Evolutionary conservation across 768 basidiomycete species (phyloP).

Genomic region (Trametes cinnabarina): DNA sequence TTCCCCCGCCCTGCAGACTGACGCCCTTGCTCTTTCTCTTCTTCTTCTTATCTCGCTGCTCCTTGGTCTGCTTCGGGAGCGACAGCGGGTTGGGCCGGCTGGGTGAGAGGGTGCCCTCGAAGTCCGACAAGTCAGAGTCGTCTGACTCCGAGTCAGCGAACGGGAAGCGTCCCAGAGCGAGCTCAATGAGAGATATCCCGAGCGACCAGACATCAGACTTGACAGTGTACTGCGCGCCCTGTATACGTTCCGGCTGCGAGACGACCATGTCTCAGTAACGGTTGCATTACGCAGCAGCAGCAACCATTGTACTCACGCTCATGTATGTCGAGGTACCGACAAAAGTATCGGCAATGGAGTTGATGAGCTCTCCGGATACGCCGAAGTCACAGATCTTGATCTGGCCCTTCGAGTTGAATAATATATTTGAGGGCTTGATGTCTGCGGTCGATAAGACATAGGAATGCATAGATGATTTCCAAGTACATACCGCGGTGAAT

Average conservation of each 20-base stretch:
- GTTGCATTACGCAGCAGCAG: background rate
- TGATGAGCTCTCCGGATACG: conserved; percentile 97
- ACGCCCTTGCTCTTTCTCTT: conserved; percentile 91
- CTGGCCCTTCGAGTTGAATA: conserved; percentile 90
- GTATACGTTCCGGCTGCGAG: conserved; percentile 93
- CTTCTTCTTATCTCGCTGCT: conserved; percentile 61
- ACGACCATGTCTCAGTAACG: conserved; percentile 3
- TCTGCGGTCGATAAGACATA: conserved; percentile 47
- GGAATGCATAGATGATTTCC: background rate
- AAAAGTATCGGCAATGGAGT: conserved; percentile 98
- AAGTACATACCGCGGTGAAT: conserved; percentile 89
- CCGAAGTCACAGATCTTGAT: conserved; percentile 99
- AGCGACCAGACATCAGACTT: conserved; percentile 99
- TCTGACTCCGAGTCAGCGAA: conserved; percentile 81
- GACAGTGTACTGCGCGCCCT: conserved; percentile 96
- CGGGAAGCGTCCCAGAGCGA: conserved; percentile 95
- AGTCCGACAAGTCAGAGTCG: conserved; percentile 74
- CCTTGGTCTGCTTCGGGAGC: conserved; percentile 27
- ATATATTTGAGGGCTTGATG: conserved; percentile 98
- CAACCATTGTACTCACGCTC: conserved; percentile 69
- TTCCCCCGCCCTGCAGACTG: conserved; percentile 87
- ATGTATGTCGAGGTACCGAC: conserved; percentile 99
- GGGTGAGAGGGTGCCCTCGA: conserved; percentile 80
- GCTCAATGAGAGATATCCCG: conserved; percentile 94
- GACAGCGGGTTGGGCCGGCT: conserved; percentile 52